Percentiles rank a stretch among this genome's conserved stretches.
Evolutionary conservation across 306 rosid species (phyloP).

Genomic region (Quercus engelmannii): DNA sequence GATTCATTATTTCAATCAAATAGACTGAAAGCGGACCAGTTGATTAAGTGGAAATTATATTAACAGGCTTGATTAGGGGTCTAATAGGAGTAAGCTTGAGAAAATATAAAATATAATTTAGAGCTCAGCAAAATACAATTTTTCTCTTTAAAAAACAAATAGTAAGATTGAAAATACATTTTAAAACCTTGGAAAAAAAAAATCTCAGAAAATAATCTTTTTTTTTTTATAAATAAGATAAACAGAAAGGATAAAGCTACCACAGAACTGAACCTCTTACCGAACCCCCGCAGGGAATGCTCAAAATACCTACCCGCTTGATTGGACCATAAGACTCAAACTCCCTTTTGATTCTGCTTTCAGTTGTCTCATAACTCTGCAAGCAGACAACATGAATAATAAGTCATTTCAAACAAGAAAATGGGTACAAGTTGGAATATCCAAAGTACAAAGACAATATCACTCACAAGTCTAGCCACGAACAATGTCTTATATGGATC

Average conservation of each 20-base stretch:
- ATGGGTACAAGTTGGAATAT: background rate
- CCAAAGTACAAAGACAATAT: conserved; percentile 1
- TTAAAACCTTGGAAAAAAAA: background rate
- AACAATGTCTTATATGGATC: conserved; percentile 97
- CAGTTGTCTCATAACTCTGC: conserved; percentile 95
- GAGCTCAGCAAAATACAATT: background rate
- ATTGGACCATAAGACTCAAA: conserved; percentile 97
- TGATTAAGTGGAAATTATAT: background rate
- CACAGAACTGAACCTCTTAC: conserved; percentile 69
- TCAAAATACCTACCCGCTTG: conserved; percentile 99
- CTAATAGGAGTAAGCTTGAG: background rate
- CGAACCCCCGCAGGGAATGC: conserved; percentile 63
- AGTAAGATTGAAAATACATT: background rate
- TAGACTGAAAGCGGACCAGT: conserved; percentile 8
- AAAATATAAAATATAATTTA: background rate
- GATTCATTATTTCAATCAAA: conserved; percentile 9
- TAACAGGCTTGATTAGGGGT: background rate
- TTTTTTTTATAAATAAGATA: background rate
- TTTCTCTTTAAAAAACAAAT: background rate
- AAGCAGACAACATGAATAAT: conserved; percentile 6
- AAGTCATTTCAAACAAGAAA: conserved; percentile 9
- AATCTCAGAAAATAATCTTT: background rate
- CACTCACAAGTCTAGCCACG: conserved; percentile 88
- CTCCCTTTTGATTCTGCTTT: conserved; percentile 99
- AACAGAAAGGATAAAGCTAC: conserved; percentile 3